phyloP scores from a whole-genome alignment of 345 rosid genomes.

The Bruguiera sexangula region DNA sequence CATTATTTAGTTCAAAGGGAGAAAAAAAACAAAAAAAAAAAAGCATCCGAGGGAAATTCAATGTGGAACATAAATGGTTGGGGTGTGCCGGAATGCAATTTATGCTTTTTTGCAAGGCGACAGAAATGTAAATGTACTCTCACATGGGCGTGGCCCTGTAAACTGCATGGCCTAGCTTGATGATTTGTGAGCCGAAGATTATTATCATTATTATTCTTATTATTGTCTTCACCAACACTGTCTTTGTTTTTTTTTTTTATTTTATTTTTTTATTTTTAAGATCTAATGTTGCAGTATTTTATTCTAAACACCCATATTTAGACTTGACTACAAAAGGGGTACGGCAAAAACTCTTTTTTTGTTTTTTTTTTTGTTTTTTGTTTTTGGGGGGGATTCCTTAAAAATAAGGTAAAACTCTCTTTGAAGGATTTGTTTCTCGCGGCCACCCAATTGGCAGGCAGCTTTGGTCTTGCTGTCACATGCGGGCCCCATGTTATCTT shows the following conservation, averaged over 20 bases:
- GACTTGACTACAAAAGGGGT: too few species aligned
- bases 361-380: too few species aligned
- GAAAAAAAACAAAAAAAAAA: neutral
- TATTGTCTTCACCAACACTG: too few species aligned
- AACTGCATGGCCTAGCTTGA: neutral
- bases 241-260: too few species aligned
- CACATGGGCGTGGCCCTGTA: constrained; percentile 4
- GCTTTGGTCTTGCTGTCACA: neutral
- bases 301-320: too few species aligned
- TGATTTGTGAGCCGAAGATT: constrained; percentile 1
- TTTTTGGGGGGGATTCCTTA: too few species aligned
- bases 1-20: neutral
- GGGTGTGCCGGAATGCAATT: neutral
- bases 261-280: too few species aligned
- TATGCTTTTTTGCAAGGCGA: constrained; percentile 1
- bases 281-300: too few species aligned
- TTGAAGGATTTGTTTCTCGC: neutral
- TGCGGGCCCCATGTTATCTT: neutral
- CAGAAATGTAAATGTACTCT: constrained; percentile 15
- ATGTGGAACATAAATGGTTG: neutral
- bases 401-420: too few species aligned
- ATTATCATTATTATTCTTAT: too few species aligned
- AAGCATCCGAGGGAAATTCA: constrained; percentile 10
- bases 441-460: neutral
- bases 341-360: too few species aligned